Conservation (phyloP, 768 basidiomycete species). For the Mycena kentingensis region DNA sequence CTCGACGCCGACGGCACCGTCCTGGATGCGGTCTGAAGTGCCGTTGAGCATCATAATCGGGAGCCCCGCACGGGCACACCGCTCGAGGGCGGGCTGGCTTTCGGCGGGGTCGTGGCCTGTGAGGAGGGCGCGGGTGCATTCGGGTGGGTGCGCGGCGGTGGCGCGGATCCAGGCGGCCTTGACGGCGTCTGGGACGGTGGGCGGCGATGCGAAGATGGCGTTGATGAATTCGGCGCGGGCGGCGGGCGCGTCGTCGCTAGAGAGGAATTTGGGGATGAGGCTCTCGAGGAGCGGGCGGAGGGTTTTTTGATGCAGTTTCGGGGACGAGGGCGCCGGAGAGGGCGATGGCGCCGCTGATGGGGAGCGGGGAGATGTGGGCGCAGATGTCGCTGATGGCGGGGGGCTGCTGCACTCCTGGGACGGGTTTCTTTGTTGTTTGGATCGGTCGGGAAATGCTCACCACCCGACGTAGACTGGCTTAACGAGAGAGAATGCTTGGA, state of each 20-base stretch:
- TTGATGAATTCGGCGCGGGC: constrained; percentile 12
- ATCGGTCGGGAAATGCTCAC: constrained; percentile 15
- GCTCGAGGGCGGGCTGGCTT: constrained; percentile 8
- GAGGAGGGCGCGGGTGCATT: not conserved
- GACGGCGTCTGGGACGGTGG: not conserved
- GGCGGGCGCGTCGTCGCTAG: constrained; percentile 11
- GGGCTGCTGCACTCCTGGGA: not conserved
- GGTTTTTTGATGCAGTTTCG: not conserved
- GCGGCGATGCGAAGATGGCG: constrained; percentile 6
- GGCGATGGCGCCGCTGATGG: constrained; percentile 13
- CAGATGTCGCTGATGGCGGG: constrained; percentile 16
- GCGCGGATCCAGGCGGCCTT: constrained; percentile 18
- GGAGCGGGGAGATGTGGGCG: constrained; percentile 16
- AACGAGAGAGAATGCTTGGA: constrained; percentile 7
- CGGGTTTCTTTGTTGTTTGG: not conserved
- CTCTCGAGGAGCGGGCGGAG: constrained; percentile 5
- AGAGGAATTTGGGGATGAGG: constrained; percentile 1
- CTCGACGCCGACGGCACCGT: constrained; percentile 6
- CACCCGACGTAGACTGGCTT: constrained; percentile 22
- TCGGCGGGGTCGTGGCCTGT: constrained; percentile 7
- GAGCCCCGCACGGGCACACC: constrained; percentile 9
- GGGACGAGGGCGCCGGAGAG: constrained; percentile 14
- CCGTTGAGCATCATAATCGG: constrained; percentile 21
- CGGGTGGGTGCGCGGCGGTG: constrained; percentile 3
- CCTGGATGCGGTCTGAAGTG: constrained; percentile 12